A percentile compares a stretch with the other conserved stretches of the same genome.
Evolutionary conservation across 73 alveolate genomes (phyloP).

Genomic region (Paramecium tetraurelia): DNA sequence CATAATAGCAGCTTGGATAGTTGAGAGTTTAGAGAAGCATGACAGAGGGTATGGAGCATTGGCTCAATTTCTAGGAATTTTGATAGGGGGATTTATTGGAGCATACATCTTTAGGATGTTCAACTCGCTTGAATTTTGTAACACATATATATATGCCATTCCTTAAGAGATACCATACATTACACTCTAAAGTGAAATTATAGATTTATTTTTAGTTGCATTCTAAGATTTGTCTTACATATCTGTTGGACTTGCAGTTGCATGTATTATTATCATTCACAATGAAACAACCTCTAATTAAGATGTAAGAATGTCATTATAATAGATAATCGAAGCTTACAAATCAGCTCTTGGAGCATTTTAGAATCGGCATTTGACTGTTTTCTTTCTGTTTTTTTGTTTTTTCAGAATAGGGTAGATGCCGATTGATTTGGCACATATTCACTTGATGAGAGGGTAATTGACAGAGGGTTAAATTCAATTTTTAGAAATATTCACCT

Average conservation of each 20-base stretch:
- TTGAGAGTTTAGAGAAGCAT: not conserved
- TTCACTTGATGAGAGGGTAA: not conserved
- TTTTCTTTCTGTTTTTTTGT: not conserved
- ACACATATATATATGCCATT: not conserved
- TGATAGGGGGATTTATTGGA: constrained; percentile 17
- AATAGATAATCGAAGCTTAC: not conserved
- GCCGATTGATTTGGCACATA: not conserved
- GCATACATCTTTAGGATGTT: not conserved
- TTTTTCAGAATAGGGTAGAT: not conserved
- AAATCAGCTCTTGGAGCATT: not conserved
- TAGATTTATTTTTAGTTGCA: not conserved
- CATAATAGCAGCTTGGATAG: not conserved
- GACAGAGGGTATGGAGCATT: constrained; percentile 31
- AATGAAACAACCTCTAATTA: not conserved
- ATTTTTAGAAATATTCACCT: not conserved
- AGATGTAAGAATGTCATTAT: not conserved
- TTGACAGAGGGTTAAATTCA: constrained; percentile 4
- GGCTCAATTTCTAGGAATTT: not conserved
- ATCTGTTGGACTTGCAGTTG: not conserved
- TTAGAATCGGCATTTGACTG: not conserved
- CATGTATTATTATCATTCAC: not conserved
- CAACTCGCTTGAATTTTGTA: not conserved
- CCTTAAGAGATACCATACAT: not conserved
- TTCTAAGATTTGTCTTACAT: not conserved
- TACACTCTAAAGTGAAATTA: not conserved